A percentile compares a stretch with the other conserved stretches of the same genome.
Evolutionary conservation across 2,329 filamentous ascomycete species (phyloP).

Genomic region (Epichloe amarillans): DNA sequence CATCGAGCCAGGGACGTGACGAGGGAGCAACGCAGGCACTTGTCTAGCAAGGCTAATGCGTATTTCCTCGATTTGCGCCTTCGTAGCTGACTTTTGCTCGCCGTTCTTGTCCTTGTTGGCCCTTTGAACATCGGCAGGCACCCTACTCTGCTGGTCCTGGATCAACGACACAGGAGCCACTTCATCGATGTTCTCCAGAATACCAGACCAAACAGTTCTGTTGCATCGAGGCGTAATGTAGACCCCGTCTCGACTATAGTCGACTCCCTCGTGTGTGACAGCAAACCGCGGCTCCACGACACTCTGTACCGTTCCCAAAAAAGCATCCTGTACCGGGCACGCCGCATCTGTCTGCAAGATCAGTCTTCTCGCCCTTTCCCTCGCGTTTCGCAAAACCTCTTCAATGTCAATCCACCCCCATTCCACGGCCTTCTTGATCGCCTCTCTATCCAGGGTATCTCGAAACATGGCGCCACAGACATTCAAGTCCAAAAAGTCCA

Average conservation of each 20-base stretch:
- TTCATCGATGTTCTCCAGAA: not conserved
- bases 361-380: not conserved
- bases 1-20: not conserved
- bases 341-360: not conserved
- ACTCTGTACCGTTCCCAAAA: not conserved
- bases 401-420: slow-evolving; percentile 9
- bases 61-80: not conserved
- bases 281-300: not conserved
- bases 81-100: not conserved
- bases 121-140: not conserved
- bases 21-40: slow-evolving; percentile 2
- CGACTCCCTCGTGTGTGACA: not conserved
- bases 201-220: slow-evolving; percentile 1
- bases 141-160: not conserved
- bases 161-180: not conserved
- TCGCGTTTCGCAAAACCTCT: not conserved
- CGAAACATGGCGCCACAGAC: slow-evolving; percentile 12
- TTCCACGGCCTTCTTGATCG: slow-evolving; percentile 4
- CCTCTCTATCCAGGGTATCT: slow-evolving; percentile 10
- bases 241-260: not conserved
- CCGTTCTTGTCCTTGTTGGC: not conserved
- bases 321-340: not conserved
- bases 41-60: slow-evolving; percentile 1
- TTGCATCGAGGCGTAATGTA: slow-evolving; percentile 2
- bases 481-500: slow-evolving; percentile 13